Conservation (phyloP, 1,284 basidiomycete genomes). For the Phlebopus sp. region DNA sequence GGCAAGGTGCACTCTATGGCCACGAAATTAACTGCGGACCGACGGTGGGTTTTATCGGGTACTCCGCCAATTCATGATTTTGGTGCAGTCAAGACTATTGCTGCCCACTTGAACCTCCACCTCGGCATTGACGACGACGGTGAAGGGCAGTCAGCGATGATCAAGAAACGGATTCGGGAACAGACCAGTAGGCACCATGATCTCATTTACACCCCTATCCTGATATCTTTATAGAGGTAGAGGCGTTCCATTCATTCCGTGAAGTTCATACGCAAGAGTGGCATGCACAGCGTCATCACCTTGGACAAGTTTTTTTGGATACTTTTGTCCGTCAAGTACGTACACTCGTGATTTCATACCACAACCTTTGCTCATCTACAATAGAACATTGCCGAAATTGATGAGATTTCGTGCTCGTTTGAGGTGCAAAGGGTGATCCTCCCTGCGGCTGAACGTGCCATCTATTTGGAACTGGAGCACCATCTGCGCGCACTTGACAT, state of each 20-base stretch:
- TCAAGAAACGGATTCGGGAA: slow-evolving; percentile 79
- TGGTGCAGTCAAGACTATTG: slow-evolving; percentile 86
- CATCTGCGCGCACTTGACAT: slow-evolving; percentile 87
- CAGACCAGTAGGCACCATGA: slow-evolving; percentile 63
- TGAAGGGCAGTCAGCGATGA: slow-evolving; percentile 71
- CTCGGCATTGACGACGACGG: slow-evolving; percentile 88
- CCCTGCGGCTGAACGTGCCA: slow-evolving; percentile 91
- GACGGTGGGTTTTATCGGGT: slow-evolving; percentile 94
- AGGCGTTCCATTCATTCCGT: slow-evolving; percentile 94
- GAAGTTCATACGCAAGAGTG: slow-evolving; percentile 91
- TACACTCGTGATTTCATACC: slow-evolving; percentile 5
- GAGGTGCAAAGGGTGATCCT: slow-evolving; percentile 69
- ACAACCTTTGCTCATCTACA: slow-evolving; percentile 13
- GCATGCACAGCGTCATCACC: slow-evolving; percentile 82
- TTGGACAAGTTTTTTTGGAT: slow-evolving; percentile 84
- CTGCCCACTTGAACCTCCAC: slow-evolving; percentile 82
- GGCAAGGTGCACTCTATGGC: slow-evolving; percentile 79
- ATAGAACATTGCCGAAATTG: slow-evolving; percentile 94
- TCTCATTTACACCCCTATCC: slow-evolving; percentile 1
- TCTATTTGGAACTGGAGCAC: slow-evolving; percentile 95
- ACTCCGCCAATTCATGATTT: slow-evolving; percentile 94
- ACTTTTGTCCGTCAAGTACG: slow-evolving; percentile 81
- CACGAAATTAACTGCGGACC: slow-evolving; percentile 73
- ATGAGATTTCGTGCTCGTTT: slow-evolving; percentile 83
- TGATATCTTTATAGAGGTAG: slow-evolving; percentile 58